phyloP scores from a whole-genome alignment of 192 early-diverging fungal genomes.

The Mortierella alpina region DNA sequence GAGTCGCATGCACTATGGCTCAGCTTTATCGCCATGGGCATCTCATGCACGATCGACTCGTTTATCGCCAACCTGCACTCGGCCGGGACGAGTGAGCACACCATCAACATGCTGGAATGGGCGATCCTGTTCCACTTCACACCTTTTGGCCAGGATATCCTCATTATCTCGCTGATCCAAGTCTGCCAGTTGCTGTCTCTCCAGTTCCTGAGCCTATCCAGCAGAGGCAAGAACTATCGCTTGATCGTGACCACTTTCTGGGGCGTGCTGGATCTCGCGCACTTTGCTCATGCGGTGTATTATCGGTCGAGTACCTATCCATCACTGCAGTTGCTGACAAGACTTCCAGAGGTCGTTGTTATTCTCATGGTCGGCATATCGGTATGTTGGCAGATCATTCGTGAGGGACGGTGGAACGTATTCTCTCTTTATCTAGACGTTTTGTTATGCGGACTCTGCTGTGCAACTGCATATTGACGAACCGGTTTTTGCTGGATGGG shows the following conservation, averaged over 20 bases:
- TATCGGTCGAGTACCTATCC: slow-evolving; percentile 51
- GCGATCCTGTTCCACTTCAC: slow-evolving; percentile 58
- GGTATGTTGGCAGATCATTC: slow-evolving; percentile 15
- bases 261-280: slow-evolving; percentile 54
- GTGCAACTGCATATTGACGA: neutral
- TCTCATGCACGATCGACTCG: slow-evolving; percentile 43
- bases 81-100: slow-evolving; percentile 44
- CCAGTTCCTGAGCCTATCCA: slow-evolving; percentile 54
- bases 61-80: slow-evolving; percentile 46
- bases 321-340: slow-evolving; percentile 53
- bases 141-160: slow-evolving; percentile 48
- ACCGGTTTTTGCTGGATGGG: neutral
- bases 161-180: slow-evolving; percentile 56
- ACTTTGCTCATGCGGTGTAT: slow-evolving; percentile 54
- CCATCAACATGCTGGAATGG: slow-evolving; percentile 59
- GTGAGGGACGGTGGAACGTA: too few species aligned
- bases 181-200: slow-evolving; percentile 54
- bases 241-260: slow-evolving; percentile 56
- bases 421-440: neutral
- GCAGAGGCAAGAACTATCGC: slow-evolving; percentile 50
- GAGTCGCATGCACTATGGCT: slow-evolving; percentile 51
- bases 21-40: slow-evolving; percentile 52
- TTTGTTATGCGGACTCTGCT: neutral
- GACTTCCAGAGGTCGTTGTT: slow-evolving; percentile 58
- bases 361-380: slow-evolving; percentile 56